Conservation (phyloP, 1,139 yeast species). For the Trichomonascaceae sp. region DNA sequence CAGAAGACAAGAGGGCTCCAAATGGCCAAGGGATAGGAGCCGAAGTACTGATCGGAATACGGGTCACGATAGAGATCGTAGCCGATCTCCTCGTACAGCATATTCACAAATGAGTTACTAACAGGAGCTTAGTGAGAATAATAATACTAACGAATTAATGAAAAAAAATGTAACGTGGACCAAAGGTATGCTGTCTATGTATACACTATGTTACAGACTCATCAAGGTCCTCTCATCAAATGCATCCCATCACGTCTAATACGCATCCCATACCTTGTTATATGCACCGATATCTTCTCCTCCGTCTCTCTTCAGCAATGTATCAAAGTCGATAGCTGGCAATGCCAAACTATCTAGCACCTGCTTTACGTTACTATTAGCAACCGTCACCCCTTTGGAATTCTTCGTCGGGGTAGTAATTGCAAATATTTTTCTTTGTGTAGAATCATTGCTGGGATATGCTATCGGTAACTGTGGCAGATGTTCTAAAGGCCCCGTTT, state of each 20-base stretch:
- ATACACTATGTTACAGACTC: background rate
- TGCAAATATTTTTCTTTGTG: background rate
- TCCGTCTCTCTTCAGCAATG: background rate
- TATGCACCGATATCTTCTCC: background rate
- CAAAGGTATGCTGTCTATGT: background rate
- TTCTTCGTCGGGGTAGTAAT: slow-evolving; percentile 3
- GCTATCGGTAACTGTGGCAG: slow-evolving; percentile 4
- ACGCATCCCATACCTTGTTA: background rate
- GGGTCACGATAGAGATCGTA: background rate
- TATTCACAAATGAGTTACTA: background rate
- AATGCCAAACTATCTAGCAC: slow-evolving; percentile 1
- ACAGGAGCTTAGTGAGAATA: background rate
- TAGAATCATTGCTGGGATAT: background rate
- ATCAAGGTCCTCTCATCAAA: background rate
- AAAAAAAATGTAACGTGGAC: background rate
- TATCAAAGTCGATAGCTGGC: background rate
- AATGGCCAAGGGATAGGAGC: slow-evolving; percentile 2
- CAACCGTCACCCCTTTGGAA: background rate
- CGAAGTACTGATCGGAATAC: background rate
- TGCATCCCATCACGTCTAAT: too few species aligned
- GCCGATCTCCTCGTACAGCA: background rate
- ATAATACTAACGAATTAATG: background rate
- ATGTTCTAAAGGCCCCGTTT: slow-evolving; percentile 4
- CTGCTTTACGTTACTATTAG: background rate
- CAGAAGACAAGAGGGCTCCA: background rate